Evolutionary conservation across 192 early-diverging fungal genomes (phyloP).

Genomic region (Coemansia sp.): DNA sequence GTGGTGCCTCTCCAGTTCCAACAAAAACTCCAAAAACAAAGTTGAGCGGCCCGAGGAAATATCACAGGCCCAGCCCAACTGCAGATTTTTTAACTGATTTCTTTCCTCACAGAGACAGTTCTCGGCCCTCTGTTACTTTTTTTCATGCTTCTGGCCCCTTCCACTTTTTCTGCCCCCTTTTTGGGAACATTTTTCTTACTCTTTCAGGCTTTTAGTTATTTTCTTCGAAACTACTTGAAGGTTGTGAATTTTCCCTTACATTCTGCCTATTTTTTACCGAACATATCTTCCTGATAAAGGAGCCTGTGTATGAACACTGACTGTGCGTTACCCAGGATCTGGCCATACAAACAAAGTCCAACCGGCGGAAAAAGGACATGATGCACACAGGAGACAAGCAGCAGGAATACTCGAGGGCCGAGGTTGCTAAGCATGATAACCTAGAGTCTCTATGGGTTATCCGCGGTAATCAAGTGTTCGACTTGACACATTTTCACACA

Average conservation of each 20-base stretch:
- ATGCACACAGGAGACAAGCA: constrained; percentile 19
- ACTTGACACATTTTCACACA: constrained; percentile 80
- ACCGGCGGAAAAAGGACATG: too few relatives aligned
- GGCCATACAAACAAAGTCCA: too few relatives aligned
- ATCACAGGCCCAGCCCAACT: too few relatives aligned
- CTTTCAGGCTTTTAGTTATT: neutral
- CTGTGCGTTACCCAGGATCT: too few relatives aligned
- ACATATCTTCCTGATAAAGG: neutral
- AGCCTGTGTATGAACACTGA: neutral
- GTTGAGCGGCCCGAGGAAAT: too few relatives aligned
- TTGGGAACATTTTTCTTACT: neutral
- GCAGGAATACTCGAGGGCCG: constrained; percentile 58
- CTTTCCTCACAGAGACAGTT: too few relatives aligned
- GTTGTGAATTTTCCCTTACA: neutral
- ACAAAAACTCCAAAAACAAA: too few relatives aligned
- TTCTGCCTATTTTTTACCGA: neutral
- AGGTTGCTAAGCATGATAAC: constrained; percentile 75
- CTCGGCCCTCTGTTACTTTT: constrained; percentile 2
- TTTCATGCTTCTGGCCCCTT: neutral
- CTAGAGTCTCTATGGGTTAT: constrained; percentile 79
- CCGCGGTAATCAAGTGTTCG: constrained; percentile 78
- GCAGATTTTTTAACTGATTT: neutral
- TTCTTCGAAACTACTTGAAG: neutral
- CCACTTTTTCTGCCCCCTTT: neutral
- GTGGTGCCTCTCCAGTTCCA: too few relatives aligned